These are phyloP conservation scores for Kluyveromyces marxianus DNA, from an alignment of 1,139 yeast genomes.

Conservation along the genomic window DNA sequence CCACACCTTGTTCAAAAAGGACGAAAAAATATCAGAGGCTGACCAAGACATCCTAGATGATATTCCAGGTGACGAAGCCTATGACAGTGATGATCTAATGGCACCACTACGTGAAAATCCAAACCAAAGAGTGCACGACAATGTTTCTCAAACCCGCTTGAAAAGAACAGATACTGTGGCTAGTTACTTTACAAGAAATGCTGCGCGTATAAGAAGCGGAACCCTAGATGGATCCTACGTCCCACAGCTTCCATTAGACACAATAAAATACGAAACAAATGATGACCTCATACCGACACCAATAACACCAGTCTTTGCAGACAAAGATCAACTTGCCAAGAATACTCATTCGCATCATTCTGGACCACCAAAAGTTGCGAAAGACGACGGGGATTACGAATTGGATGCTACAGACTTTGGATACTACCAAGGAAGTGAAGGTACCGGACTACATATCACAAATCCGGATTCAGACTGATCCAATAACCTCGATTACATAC, in stretches of 20 bases:
- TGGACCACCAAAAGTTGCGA: not conserved
- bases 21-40: constrained; percentile 9
- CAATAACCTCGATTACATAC: not conserved
- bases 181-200: constrained; percentile 29
- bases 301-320: not conserved
- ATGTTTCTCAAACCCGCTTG: constrained; percentile 3
- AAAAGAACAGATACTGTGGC: constrained; percentile 26
- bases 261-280: not conserved
- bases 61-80: constrained; percentile 33
- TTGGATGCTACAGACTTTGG: constrained; percentile 12
- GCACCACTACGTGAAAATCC: constrained; percentile 27
- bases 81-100: constrained; percentile 30
- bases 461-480: constrained; percentile 24
- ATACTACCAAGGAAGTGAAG: constrained; percentile 11
- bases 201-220: constrained; percentile 22
- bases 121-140: constrained; percentile 2
- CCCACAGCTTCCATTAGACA: constrained; percentile 1
- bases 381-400: constrained; percentile 14
- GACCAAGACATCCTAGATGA: constrained; percentile 22
- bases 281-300: not conserved
- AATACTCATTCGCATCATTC: not conserved
- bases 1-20: constrained; percentile 23
- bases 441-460: constrained; percentile 22
- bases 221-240: constrained; percentile 18
- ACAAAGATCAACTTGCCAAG: not conserved